Evolutionary conservation across 1,284 basidiomycete genomes (phyloP).

Genomic region (Sporisorium graminicola): DNA sequence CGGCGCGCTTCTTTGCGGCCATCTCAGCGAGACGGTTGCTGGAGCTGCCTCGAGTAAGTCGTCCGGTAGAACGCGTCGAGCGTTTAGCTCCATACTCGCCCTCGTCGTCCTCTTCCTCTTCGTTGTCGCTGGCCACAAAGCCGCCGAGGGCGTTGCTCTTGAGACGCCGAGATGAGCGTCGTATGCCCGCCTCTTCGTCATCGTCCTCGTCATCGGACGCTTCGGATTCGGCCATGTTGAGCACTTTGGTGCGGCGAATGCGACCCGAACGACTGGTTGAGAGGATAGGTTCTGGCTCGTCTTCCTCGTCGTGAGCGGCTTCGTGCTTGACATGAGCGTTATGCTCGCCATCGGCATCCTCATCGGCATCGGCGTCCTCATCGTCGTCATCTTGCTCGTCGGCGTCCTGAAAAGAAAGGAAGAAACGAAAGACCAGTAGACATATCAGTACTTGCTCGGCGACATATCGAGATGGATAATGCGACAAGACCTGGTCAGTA

Average conservation of each 20-base stretch:
- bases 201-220: conserved; percentile 34
- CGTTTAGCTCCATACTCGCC: conserved; percentile 48
- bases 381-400: conserved; percentile 43
- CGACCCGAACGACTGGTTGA: conserved; percentile 50
- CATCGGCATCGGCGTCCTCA: conserved; percentile 41
- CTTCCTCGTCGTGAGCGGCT: conserved; percentile 19
- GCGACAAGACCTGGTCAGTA: conserved; percentile 16
- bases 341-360: conserved; percentile 31
- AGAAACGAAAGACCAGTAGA: too few relatives aligned
- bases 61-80: conserved; percentile 33
- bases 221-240: conserved; percentile 40
- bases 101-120: conserved; percentile 60
- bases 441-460: conserved; percentile 16
- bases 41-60: conserved; percentile 33
- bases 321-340: conserved; percentile 19
- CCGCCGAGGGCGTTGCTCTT: conserved; percentile 44
- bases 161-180: conserved; percentile 28
- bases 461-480: background rate
- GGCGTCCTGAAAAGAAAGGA: conserved; percentile 14
- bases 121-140: conserved; percentile 61
- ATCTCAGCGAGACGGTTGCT: conserved; percentile 40
- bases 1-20: conserved; percentile 47
- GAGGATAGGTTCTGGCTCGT: conserved; percentile 26
- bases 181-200: conserved; percentile 32
- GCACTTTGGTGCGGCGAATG: conserved; percentile 13